Evolutionary conservation across 257 asterid species (phyloP).

Genomic region (Forsythia suspensa): DNA sequence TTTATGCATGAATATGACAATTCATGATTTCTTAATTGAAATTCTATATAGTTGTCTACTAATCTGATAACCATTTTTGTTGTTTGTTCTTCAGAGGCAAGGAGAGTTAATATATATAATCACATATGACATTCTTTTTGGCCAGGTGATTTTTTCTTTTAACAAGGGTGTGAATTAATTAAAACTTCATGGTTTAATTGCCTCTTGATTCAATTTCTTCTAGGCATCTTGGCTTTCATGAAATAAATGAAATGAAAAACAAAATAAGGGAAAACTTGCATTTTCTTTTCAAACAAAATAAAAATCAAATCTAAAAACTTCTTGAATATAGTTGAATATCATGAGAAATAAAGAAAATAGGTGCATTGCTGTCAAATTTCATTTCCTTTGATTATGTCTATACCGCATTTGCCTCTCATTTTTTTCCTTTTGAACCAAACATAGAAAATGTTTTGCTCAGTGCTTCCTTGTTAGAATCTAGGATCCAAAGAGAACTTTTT

Average conservation of each 20-base stretch:
- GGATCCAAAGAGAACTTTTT: not conserved
- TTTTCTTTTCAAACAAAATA: not conserved
- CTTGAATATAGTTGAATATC: not conserved
- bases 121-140: conserved; percentile 77
- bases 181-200: not conserved
- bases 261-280: not conserved
- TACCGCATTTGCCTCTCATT: not conserved
- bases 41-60: not conserved
- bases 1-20: not conserved
- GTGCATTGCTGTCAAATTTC: not conserved
- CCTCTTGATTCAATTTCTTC: not conserved
- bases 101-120: conserved; percentile 65
- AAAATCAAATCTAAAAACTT: not conserved
- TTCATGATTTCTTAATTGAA: not conserved
- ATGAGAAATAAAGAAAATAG: not conserved
- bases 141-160: conserved; percentile 51
- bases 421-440: not conserved
- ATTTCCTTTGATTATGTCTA: not conserved
- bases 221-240: not conserved
- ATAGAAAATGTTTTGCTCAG: not conserved
- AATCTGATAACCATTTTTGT: not conserved
- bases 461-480: not conserved
- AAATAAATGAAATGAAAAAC: not conserved
- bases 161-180: not conserved
- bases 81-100: conserved; percentile 67